Percentiles rank a stretch among this genome's conserved stretches.
Evolutionary conservation across 176 grass and related monocot genomes (phyloP).

Genomic region (Rhynchospora pubera): DNA sequence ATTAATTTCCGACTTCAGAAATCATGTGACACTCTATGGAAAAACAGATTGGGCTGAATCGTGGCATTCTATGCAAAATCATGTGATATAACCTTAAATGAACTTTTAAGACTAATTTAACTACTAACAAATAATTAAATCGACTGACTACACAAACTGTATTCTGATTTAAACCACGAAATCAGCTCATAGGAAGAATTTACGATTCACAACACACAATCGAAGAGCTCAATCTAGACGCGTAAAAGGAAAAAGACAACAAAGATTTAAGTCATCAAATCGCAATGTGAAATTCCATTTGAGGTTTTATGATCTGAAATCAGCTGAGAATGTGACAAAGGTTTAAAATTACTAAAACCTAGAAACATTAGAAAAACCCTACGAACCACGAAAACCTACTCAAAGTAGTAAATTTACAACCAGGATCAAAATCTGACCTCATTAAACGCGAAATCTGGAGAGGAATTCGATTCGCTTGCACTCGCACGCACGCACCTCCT

Average conservation of each 20-base stretch:
- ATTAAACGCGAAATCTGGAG: constrained; percentile 3
- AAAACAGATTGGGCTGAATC: not conserved
- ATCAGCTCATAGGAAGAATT: not conserved
- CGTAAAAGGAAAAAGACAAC: not conserved
- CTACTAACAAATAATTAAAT: not conserved
- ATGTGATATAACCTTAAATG: not conserved
- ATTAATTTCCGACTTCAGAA: not conserved
- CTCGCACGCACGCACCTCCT: not conserved
- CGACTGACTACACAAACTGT: not conserved
- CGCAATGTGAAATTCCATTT: not conserved
- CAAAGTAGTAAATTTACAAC: not conserved
- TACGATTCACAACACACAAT: not conserved
- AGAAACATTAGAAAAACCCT: too few relatives aligned
- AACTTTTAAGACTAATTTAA: too few relatives aligned
- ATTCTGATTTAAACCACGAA: not conserved
- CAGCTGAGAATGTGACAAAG: not conserved
- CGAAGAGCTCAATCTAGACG: not conserved
- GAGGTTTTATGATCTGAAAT: not conserved
- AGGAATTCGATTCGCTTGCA: not conserved
- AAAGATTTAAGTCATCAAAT: not conserved
- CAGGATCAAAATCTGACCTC: constrained; percentile 9
- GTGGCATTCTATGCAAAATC: not conserved
- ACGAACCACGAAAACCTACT: too few relatives aligned
- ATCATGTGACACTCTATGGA: not conserved
- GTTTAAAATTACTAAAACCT: not conserved